Evolutionary conservation across 2,329 filamentous ascomycete genomes (phyloP).

Genomic region (Paraphaeosphaeria sporulosa): DNA sequence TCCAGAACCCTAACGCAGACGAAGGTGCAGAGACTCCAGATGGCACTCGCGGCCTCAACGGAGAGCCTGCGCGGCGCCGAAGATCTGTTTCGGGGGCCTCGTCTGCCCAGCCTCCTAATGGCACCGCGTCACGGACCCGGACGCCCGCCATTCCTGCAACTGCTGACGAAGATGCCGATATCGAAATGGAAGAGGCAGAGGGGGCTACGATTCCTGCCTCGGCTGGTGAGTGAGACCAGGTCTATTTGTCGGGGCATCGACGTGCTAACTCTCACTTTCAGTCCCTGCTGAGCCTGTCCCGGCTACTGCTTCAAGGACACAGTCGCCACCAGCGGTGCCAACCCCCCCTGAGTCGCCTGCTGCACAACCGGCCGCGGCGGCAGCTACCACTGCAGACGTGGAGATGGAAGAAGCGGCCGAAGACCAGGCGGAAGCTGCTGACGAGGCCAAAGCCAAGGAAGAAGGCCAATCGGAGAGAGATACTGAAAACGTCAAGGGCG

Average conservation of each 20-base stretch:
- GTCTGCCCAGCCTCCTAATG: constrained; percentile 27
- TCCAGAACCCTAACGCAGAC: constrained; percentile 61
- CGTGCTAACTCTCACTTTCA: not conserved
- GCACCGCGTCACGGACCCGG: constrained; percentile 32
- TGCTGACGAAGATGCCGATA: constrained; percentile 45
- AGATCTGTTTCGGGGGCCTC: constrained; percentile 37
- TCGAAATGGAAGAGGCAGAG: constrained; percentile 45
- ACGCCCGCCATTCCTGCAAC: constrained; percentile 35
- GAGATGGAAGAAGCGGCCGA: constrained; percentile 40
- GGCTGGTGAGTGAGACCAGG: constrained; percentile 10
- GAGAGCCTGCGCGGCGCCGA: constrained; percentile 39
- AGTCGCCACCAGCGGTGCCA: constrained; percentile 42
- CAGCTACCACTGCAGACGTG: constrained; percentile 35
- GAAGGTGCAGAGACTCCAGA: constrained; percentile 37
- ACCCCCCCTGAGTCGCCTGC: constrained; percentile 47
- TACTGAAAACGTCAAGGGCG: constrained; percentile 40
- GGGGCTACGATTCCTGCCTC: constrained; percentile 23
- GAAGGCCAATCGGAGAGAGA: constrained; percentile 38
- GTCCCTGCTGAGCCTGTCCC: constrained; percentile 17
- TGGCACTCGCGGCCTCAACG: constrained; percentile 38
- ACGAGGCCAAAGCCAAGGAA: constrained; percentile 30
- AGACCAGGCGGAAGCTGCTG: constrained; percentile 9
- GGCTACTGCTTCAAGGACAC: constrained; percentile 23
- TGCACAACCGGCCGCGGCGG: constrained; percentile 25
- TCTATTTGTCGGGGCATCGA: not conserved